Conservation (phyloP, 352 stramenopile species). For the Globisporangium takayamanum region DNA sequence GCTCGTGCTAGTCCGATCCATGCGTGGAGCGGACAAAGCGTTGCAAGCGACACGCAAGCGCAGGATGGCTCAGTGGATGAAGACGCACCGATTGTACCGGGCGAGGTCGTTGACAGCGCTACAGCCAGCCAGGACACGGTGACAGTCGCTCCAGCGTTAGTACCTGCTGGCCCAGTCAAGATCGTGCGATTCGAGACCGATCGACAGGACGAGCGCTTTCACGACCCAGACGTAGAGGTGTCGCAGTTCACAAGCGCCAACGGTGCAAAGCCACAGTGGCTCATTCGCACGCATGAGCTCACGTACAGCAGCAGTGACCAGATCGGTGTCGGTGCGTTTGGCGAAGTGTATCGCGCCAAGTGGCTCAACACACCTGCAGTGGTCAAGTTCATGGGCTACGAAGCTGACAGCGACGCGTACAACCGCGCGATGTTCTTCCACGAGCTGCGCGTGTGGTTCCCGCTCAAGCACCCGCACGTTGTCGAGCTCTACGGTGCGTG, state of each 20-base stretch:
- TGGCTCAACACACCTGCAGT: background rate
- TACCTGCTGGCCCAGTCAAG: background rate
- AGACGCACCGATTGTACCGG: background rate
- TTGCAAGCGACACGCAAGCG: background rate
- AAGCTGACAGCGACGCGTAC: background rate
- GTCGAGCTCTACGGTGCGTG: slow-evolving; percentile 3
- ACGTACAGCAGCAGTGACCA: slow-evolving; percentile 1
- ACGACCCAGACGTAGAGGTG: background rate
- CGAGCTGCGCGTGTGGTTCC: slow-evolving; percentile 5
- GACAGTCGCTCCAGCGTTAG: background rate
- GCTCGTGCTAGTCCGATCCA: background rate
- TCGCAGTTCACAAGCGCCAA: background rate
- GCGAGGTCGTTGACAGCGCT: background rate
- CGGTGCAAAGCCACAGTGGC: background rate
- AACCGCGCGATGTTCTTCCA: background rate
- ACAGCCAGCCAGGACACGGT: background rate
- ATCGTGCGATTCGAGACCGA: slow-evolving; percentile 3
- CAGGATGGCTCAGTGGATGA: background rate
- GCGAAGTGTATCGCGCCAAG: background rate
- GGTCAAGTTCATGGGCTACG: slow-evolving; percentile 3
- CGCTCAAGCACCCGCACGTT: slow-evolving; percentile 2
- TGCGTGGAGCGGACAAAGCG: no score
- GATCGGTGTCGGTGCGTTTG: background rate
- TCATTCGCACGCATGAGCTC: slow-evolving; percentile 1
- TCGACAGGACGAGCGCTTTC: background rate